phyloP scores from a whole-genome alignment of 2,329 filamentous ascomycete species.

The Neopestalotiopsis rosae region DNA sequence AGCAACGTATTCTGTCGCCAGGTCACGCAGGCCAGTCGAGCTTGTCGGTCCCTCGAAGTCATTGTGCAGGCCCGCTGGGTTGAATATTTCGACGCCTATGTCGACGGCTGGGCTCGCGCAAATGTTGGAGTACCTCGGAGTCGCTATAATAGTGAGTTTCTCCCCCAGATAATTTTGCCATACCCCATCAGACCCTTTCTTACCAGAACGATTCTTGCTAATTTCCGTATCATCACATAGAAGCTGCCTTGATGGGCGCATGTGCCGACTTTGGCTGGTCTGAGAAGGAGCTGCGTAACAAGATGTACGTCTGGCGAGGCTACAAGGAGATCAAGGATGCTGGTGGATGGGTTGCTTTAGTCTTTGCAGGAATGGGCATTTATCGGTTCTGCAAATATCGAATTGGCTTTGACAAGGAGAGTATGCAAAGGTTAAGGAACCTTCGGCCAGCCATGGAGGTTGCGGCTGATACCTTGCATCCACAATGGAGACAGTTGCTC shows the following conservation, averaged over 20 bases:
- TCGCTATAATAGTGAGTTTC: slow-evolving; percentile 48
- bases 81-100: slow-evolving; percentile 58
- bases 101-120: slow-evolving; percentile 45
- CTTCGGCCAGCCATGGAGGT: slow-evolving; percentile 55
- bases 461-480: slow-evolving; percentile 57
- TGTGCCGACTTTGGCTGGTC: slow-evolving; percentile 60
- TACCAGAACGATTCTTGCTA: background rate
- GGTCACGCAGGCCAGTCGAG: slow-evolving; percentile 49
- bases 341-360: slow-evolving; percentile 59
- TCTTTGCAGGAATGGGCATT: slow-evolving; percentile 62
- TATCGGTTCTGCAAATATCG: slow-evolving; percentile 67
- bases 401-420: slow-evolving; percentile 55
- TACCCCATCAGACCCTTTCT: background rate
- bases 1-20: slow-evolving; percentile 39
- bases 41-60: slow-evolving; percentile 62
- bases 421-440: slow-evolving; percentile 51
- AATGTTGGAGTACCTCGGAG: slow-evolving; percentile 46
- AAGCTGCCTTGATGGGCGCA: slow-evolving; percentile 57
- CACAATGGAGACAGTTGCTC: slow-evolving; percentile 57
- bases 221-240: background rate
- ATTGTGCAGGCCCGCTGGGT: slow-evolving; percentile 64
- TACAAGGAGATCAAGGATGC: slow-evolving; percentile 64
- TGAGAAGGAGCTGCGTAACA: slow-evolving; percentile 62
- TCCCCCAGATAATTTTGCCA: too few species aligned
- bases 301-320: slow-evolving; percentile 56